These are phyloP conservation scores for Endocladia muricata DNA, from an alignment of 31 red algal species.

Conservation along the genomic window DNA sequence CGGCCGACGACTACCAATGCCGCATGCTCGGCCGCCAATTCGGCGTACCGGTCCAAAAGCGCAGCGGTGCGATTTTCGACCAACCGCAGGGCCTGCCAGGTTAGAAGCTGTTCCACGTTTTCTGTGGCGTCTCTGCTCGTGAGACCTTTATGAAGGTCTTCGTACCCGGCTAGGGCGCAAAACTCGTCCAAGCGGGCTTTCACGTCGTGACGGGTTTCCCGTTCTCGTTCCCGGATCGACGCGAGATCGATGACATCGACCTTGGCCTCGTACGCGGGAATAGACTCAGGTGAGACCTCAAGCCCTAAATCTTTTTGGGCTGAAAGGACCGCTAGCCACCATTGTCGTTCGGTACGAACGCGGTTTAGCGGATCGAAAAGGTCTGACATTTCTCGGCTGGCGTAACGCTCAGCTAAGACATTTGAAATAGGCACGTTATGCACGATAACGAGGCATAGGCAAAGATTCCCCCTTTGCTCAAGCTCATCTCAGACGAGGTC, in stretches of 20 bases:
- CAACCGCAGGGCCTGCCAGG: not conserved
- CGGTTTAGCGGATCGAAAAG: conserved; percentile 1
- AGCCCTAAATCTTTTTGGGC: not conserved
- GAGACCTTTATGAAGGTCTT: conserved; percentile 4
- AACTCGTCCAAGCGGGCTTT: conserved; percentile 7
- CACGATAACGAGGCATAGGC: no score
- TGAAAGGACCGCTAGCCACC: not conserved
- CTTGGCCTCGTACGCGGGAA: not conserved
- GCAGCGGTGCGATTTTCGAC: not conserved
- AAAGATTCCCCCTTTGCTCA: no score
- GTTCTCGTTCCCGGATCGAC: not conserved
- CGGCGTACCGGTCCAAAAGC: not conserved
- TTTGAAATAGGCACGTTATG: no score
- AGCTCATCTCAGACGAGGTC: no score
- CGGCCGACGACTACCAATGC: not conserved
- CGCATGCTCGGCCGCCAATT: not conserved
- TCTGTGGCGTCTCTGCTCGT: not conserved
- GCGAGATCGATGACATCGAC: not conserved
- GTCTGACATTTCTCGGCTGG: not conserved
- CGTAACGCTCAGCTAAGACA: conserved; percentile 7
- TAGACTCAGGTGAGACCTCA: not conserved
- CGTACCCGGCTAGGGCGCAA: not conserved
- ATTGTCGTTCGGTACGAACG: not conserved
- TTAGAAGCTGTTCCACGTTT: conserved; percentile 9
- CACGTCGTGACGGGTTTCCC: conserved; percentile 5